Base-by-base conservation (phyloP, 2,329 filamentous ascomycete genomes). In the Diaporthe humulicola region DNA sequence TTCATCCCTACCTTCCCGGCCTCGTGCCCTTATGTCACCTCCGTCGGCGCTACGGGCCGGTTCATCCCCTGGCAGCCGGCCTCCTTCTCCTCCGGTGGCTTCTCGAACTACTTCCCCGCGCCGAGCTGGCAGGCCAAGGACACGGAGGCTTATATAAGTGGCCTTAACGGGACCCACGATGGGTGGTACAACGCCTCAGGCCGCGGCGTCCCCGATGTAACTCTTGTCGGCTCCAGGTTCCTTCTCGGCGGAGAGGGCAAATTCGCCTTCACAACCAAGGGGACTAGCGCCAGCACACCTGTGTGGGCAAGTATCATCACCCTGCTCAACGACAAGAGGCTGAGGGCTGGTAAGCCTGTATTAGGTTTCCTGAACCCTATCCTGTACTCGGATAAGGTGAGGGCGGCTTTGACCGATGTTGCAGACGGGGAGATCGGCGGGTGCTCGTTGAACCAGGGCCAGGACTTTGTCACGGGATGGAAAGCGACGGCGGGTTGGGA, bases 321-420 rank as follows among this genome's bases (percentile, higher is more conserved):
- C 1, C 86, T 93, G 4, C 82, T 93, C 73, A 94, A 94, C 77
- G 91, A 93, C 77, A 90, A 88, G 1, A 84, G 90, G 48, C 81
- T 92, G n/a, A 82, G 85, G 0, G 83, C 81, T 10, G 88, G 88
- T 3, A 86, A 88, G 79, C 76, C 72, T 25, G 79, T 83, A 2
- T 75, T 87, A 0, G 82, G 83, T 5, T 84, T 83, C 69, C 77
- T 84, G 52, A 84, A 84, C 74, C 82, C 75, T 3, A 52, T 58
- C 9, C 40, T 76, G 33, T 66, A 66, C 28, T 66, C 60, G 4
- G 60, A 66, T 0, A 66, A 50, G 42, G 75, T 74, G 66, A 58
- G 74, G 1, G 81, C 81, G 50, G 79, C 81, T 4, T 81, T 82
- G 73, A 79, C 79, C 60, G 81, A 82, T 69, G 74, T 82, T 8